A percentile compares a stretch with the other conserved stretches of the same genome.
Conservation (phyloP, 1,284 basidiomycete genomes). For the Gastroboletus turbinatus region DNA sequence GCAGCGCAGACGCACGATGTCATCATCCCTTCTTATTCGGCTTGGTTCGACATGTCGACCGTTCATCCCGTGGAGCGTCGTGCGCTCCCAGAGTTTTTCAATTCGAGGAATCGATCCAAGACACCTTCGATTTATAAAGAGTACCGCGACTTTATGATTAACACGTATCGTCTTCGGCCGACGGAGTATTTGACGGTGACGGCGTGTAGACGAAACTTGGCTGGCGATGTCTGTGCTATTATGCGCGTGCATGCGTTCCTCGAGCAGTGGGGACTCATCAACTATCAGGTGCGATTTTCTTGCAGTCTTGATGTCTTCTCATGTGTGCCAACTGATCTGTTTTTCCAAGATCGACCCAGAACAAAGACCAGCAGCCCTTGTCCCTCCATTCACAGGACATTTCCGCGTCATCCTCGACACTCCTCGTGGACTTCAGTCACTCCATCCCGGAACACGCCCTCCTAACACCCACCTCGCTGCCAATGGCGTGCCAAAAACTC, state of each 20-base stretch:
- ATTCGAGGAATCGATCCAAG: conserved; percentile 91
- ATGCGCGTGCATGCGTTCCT: conserved; percentile 99
- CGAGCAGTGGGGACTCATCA: conserved; percentile 98
- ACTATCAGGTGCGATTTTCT: conserved; percentile 79
- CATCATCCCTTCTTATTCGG: conserved; percentile 95
- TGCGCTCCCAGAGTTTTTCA: conserved; percentile 98
- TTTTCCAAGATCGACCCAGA: conserved; percentile 88
- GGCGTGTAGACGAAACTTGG: conserved; percentile 92
- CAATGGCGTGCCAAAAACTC: conserved; percentile 49
- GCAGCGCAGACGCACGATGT: conserved; percentile 97
- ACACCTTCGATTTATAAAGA: conserved; percentile 98
- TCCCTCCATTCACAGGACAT: conserved; percentile 97
- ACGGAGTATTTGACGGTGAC: conserved; percentile 98
- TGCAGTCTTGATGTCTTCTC: conserved; percentile 12
- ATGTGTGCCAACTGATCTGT: not conserved
- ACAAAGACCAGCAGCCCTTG: conserved; percentile 89
- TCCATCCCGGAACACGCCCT: conserved; percentile 87
- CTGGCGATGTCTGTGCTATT: conserved; percentile 97
- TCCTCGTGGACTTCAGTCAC: conserved; percentile 91
- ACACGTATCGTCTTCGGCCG: conserved; percentile 94
- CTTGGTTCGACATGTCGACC: conserved; percentile 96
- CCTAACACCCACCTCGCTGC: conserved; percentile 42
- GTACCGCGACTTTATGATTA: conserved; percentile 99
- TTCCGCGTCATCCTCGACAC: conserved; percentile 98
- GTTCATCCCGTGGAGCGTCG: conserved; percentile 92